Conservation (phyloP, 257 asterid species). For the Solanum peruvianum region DNA sequence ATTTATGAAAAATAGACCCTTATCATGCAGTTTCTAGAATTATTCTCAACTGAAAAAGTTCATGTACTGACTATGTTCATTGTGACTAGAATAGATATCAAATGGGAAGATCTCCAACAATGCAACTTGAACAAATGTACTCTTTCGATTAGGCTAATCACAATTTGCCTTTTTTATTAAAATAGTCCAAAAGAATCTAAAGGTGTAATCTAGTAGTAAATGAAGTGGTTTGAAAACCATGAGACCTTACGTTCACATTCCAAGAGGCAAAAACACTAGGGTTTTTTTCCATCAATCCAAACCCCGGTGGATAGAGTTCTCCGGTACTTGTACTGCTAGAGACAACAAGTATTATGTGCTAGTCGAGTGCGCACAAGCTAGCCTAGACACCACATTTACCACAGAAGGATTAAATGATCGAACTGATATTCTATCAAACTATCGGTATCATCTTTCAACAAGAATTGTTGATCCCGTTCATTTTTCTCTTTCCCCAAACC, state of each 20-base stretch:
- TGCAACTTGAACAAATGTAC: not conserved
- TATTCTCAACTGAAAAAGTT: not conserved
- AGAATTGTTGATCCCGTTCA: not conserved
- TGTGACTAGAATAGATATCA: not conserved
- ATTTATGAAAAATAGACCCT: not conserved
- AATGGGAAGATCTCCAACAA: not conserved
- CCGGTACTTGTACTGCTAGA: not conserved
- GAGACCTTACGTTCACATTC: not conserved
- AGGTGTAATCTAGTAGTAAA: not conserved
- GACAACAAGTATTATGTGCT: not conserved
- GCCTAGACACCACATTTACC: not conserved
- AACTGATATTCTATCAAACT: not conserved
- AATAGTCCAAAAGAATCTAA: not conserved
- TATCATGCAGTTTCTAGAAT: not conserved
- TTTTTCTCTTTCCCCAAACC: not conserved
- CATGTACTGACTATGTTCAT: not conserved
- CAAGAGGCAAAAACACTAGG: not conserved
- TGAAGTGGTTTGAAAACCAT: not conserved
- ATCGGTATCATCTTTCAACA: not conserved
- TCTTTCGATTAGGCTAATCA: not conserved
- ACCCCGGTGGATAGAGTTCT: not conserved
- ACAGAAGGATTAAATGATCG: not conserved
- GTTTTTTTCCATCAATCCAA: not conserved
- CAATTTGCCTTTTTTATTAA: not conserved
- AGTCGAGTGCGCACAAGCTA: not conserved